phyloP scores from a whole-genome alignment of 2,329 filamentous ascomycete species.

The Aureobasidium sp. region DNA sequence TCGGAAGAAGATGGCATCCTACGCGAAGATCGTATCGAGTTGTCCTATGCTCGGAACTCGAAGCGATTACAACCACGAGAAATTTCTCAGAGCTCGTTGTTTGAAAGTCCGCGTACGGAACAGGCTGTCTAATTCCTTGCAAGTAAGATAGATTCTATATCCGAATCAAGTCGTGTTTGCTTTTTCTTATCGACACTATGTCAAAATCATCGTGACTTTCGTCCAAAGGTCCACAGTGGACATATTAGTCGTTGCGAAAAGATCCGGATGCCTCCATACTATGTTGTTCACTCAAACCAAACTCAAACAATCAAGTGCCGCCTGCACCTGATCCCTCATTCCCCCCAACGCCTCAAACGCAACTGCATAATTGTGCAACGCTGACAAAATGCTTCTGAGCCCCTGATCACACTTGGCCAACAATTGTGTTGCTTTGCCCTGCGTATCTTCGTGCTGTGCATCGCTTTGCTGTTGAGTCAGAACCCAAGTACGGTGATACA shows the following conservation, averaged over 20 bases:
- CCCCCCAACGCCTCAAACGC: conserved; percentile 16
- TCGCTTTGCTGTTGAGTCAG: not conserved
- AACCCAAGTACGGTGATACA: conserved; percentile 20
- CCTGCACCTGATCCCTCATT: conserved; percentile 13
- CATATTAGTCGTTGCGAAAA: too few relatives aligned
- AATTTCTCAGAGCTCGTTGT: not conserved
- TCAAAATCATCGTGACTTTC: too few relatives aligned
- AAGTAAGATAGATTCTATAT: too few relatives aligned
- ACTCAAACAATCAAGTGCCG: conserved; percentile 1
- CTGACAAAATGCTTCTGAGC: conserved; percentile 9
- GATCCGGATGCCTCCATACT: too few relatives aligned
- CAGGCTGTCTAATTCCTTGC: too few relatives aligned
- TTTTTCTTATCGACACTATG: too few relatives aligned
- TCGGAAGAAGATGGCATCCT: conserved; percentile 3
- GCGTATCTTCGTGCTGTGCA: not conserved
- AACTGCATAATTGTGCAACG: conserved; percentile 14
- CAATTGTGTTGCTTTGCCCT: not conserved
- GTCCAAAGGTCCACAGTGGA: too few relatives aligned
- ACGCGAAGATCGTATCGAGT: not conserved
- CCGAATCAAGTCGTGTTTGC: too few relatives aligned
- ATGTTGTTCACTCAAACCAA: not conserved
- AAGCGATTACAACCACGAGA: not conserved
- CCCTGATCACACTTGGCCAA: conserved; percentile 12
- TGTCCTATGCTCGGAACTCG: not conserved
- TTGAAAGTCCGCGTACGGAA: not conserved